Conservation (phyloP, 805 yeast species). For the Saccharomyces paradoxus region DNA sequence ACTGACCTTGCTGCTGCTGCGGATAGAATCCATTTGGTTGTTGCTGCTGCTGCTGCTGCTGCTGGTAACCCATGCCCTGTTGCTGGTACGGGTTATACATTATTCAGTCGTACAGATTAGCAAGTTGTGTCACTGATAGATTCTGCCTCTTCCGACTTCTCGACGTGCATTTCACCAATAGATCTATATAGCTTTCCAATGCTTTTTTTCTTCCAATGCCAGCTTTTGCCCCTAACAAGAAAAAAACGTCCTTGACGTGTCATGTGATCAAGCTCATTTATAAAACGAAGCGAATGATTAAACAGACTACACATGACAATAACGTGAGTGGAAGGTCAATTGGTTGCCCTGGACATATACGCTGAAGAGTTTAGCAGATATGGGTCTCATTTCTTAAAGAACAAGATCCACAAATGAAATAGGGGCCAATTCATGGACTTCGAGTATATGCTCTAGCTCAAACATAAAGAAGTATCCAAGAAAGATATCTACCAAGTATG, state of each 20-base stretch:
- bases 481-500: too few relatives aligned
- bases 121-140: background rate
- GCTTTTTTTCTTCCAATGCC: background rate
- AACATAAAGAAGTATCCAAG: too few relatives aligned
- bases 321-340: background rate
- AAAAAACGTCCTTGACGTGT: background rate
- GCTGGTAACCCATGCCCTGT: constrained; percentile 6
- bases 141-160: background rate
- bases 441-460: too few relatives aligned
- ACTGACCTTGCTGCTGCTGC: constrained; percentile 6
- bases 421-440: background rate
- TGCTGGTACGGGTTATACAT: constrained; percentile 10
- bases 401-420: background rate
- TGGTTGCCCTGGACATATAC: background rate
- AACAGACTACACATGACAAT: background rate
- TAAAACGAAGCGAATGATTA: background rate
- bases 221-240: background rate
- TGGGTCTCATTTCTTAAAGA: background rate
- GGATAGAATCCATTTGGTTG: background rate
- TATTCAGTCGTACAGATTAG: constrained; percentile 1
- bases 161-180: background rate
- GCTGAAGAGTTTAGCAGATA: background rate
- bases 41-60: constrained; percentile 4
- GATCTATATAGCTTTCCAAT: background rate
- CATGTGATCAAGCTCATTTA: background rate